These are phyloP conservation scores for Solanum hybrid DNA, from an alignment of 305 asterid genomes.

Conservation along the genomic window DNA sequence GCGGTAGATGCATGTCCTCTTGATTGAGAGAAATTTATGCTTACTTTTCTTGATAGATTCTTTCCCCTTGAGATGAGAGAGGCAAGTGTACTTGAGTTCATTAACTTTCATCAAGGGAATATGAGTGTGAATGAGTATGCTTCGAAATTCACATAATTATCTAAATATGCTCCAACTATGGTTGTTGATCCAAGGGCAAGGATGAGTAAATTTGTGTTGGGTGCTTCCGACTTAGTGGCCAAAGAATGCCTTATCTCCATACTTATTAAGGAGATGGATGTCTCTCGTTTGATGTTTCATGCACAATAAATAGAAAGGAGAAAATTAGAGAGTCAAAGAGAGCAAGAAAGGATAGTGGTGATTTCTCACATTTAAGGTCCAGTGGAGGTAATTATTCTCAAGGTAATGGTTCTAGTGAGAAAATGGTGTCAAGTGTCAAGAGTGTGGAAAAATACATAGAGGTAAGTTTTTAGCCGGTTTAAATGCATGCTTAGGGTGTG, in stretches of 20 bases:
- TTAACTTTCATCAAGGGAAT: no score
- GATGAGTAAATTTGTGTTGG: no score
- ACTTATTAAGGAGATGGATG: no score
- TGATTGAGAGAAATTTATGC: background rate
- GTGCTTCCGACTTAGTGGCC: no score
- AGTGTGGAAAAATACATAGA: background rate
- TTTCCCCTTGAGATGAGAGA: background rate
- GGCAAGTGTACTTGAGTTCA: no score
- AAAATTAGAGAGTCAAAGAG: background rate
- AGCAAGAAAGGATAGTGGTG: background rate
- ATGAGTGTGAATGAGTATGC: no score
- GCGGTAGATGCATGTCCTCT: background rate
- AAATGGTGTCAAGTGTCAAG: background rate
- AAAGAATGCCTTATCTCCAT: no score
- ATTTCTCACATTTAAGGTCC: background rate
- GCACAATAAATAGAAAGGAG: background rate
- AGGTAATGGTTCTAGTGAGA: no score
- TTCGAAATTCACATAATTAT: no score
- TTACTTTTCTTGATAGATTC: background rate
- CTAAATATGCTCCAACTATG: no score
- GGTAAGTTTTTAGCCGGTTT: background rate
- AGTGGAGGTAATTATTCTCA: background rate
- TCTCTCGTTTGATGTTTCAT: no score
- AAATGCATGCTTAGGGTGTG: background rate
- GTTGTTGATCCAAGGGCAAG: no score